Evolutionary conservation across 192 early-diverging fungal genomes (phyloP).

Genomic region (Kappamyces sp.): DNA sequence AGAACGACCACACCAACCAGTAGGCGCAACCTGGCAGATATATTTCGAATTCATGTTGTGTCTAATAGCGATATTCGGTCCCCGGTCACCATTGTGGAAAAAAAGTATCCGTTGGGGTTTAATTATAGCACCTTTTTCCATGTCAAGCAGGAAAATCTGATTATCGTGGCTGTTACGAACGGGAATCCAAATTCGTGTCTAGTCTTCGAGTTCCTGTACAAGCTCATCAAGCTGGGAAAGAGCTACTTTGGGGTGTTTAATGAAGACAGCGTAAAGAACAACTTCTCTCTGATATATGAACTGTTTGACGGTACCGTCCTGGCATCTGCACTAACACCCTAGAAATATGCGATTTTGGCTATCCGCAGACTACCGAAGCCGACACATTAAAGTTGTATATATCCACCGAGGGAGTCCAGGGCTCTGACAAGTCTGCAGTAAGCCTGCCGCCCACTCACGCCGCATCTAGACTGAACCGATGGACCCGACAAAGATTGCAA

Average conservation of each 20-base stretch:
- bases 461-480: slow-evolving; percentile 25
- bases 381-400: slow-evolving; percentile 69
- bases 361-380: slow-evolving; percentile 78
- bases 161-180: slow-evolving; percentile 85
- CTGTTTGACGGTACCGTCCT: slow-evolving; percentile 37
- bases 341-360: slow-evolving; percentile 69
- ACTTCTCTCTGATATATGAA: slow-evolving; percentile 52
- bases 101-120: slow-evolving; percentile 33
- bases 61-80: slow-evolving; percentile 78
- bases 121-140: slow-evolving; percentile 75
- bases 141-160: slow-evolving; percentile 94
- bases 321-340: background rate
- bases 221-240: slow-evolving; percentile 68
- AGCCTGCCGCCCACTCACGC: background rate
- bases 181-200: slow-evolving; percentile 94
- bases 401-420: slow-evolving; percentile 87
- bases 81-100: slow-evolving; percentile 82
- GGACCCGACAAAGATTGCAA: slow-evolving; percentile 74
- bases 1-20: slow-evolving; percentile 2
- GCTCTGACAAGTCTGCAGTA: slow-evolving; percentile 57
- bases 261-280: slow-evolving; percentile 58
- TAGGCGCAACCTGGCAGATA: slow-evolving; percentile 88
- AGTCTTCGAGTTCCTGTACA: slow-evolving; percentile 91
- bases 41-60: slow-evolving; percentile 96
- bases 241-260: slow-evolving; percentile 85